Evolutionary conservation across 805 yeast species (phyloP).

Genomic region (Wickerhamiella lipophila): DNA sequence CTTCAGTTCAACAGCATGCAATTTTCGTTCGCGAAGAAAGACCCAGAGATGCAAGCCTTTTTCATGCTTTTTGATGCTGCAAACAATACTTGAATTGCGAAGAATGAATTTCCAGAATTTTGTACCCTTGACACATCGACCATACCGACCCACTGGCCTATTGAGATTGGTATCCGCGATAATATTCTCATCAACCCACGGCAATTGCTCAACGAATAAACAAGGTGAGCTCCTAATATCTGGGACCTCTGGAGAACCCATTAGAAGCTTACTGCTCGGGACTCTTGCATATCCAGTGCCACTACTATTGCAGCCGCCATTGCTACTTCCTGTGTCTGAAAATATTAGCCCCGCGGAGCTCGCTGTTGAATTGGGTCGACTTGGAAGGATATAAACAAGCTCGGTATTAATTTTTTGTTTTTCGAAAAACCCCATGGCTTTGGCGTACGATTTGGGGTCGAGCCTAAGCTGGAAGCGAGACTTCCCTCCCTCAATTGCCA

Average conservation of each 20-base stretch:
- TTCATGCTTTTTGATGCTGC: not conserved
- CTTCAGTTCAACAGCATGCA: not conserved
- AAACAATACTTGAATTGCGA: not conserved
- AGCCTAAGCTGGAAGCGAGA: not conserved
- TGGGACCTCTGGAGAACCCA: not conserved
- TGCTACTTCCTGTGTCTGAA: not conserved
- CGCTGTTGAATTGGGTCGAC: not conserved
- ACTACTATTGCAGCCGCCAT: not conserved
- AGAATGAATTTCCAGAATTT: not conserved
- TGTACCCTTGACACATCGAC: not conserved
- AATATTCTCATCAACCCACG: not conserved
- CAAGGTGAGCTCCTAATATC: not conserved
- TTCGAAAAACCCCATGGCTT: not conserved
- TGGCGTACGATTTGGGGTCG: not conserved
- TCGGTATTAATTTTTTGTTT: not conserved
- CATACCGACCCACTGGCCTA: not conserved
- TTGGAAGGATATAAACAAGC: not conserved
- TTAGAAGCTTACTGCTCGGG: constrained; percentile 2
- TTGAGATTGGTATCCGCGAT: not conserved
- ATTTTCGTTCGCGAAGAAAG: too few relatives aligned
- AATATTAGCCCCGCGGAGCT: not conserved
- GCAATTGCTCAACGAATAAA: not conserved
- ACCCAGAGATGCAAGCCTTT: not conserved
- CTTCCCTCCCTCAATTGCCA: not conserved
- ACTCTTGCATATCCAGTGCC: not conserved